phyloP scores from a whole-genome alignment of 1,284 basidiomycete genomes.

The Apiotrichum sp. region DNA sequence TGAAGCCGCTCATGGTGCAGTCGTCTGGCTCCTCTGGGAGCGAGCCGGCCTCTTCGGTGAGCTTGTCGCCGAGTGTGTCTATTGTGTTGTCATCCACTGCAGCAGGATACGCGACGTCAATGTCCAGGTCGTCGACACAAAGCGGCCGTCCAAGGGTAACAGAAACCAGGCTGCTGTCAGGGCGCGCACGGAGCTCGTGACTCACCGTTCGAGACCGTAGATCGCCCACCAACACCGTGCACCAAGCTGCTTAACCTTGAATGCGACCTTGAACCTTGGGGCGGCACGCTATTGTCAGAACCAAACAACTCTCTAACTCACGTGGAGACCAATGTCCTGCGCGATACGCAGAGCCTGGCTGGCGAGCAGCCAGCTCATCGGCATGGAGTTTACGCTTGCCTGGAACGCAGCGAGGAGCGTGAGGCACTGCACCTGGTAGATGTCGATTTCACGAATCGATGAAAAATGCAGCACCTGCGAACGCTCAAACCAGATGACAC shows the following conservation, averaged over 20 bases:
- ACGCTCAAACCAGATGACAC: slow-evolving; percentile 42
- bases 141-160: slow-evolving; percentile 65
- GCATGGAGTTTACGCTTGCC: slow-evolving; percentile 80
- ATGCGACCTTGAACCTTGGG: slow-evolving; percentile 59
- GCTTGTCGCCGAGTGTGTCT: slow-evolving; percentile 40
- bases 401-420: slow-evolving; percentile 79
- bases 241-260: slow-evolving; percentile 77
- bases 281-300: slow-evolving; percentile 61
- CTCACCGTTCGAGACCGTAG: slow-evolving; percentile 62
- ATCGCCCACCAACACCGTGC: slow-evolving; percentile 87
- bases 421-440: slow-evolving; percentile 79
- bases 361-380: slow-evolving; percentile 81
- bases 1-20: slow-evolving; percentile 63
- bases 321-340: slow-evolving; percentile 82
- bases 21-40: slow-evolving; percentile 47
- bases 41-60: slow-evolving; percentile 41
- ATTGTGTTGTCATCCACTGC: slow-evolving; percentile 73
- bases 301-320: slow-evolving; percentile 49
- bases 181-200: not conserved
- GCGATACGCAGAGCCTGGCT: slow-evolving; percentile 79
- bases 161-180: slow-evolving; percentile 64
- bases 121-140: slow-evolving; percentile 49
- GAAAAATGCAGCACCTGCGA: slow-evolving; percentile 82
- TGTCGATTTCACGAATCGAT: slow-evolving; percentile 67
- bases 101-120: slow-evolving; percentile 59